Percentiles rank a stretch among this genome's conserved stretches.
phyloP scores from a whole-genome alignment of 345 rosid genomes.

The sweet orange (Citrus sinensis) region DVS_A1.0 CM039168.1:258001-258500 shows the following conservation, averaged over 20 bases:
- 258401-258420: constrained; percentile 33
- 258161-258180: constrained; percentile 53
- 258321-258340: constrained; percentile 34
- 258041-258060: constrained; percentile 90
- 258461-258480: constrained; percentile 36
- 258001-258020: constrained; percentile 12
- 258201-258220: constrained; percentile 72
- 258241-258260: constrained; percentile 44
- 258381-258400: constrained; percentile 31
- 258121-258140: not conserved
- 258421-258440: constrained; percentile 37
- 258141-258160: constrained; percentile 11
- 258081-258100: constrained; percentile 74
- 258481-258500: constrained; percentile 39
- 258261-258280: constrained; percentile 69
- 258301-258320: constrained; percentile 49
- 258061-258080: constrained; percentile 77
- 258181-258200: constrained; percentile 81
- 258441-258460: constrained; percentile 32
- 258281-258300: constrained; percentile 44
- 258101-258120: constrained; percentile 6
- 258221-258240: constrained; percentile 79
- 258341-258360: constrained; percentile 55
- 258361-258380: constrained; percentile 43
- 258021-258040: constrained; percentile 76